Percentiles rank a stretch among this genome's conserved stretches.
Evolutionary conservation across 257 asterid genomes (phyloP).

Genomic region (Leonotis leonurus): DNA sequence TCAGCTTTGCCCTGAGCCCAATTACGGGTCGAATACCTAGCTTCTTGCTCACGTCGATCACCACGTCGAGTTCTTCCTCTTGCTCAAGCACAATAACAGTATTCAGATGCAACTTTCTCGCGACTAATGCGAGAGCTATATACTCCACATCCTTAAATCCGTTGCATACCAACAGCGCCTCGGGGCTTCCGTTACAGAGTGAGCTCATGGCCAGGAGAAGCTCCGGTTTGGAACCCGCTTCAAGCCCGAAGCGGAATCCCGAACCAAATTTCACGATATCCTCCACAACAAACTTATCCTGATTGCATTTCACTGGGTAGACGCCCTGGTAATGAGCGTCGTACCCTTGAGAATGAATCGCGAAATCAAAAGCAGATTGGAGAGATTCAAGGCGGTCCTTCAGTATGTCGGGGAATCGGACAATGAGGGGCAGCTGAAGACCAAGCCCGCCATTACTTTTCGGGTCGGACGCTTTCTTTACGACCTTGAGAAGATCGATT

Average conservation of each 20-base stretch:
- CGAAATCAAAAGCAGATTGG: conserved; percentile 57
- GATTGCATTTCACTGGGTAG: conserved; percentile 93
- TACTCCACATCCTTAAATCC: conserved; percentile 93
- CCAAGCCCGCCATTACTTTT: conserved; percentile 71
- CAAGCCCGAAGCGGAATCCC: conserved; percentile 72
- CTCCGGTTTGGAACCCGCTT: conserved; percentile 97
- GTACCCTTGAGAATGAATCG: conserved; percentile 60
- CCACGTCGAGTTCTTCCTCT: conserved; percentile 78
- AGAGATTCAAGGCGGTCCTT: conserved; percentile 67
- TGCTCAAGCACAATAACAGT: conserved; percentile 90
- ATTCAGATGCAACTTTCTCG: conserved; percentile 63
- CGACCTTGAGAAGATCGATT: conserved; percentile 85
- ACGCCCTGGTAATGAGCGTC: conserved; percentile 87
- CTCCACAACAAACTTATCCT: conserved; percentile 78
- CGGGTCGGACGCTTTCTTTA: conserved; percentile 72
- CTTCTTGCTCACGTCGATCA: conserved; percentile 57
- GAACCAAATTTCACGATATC: conserved; percentile 88
- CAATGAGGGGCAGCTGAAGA: conserved; percentile 66
- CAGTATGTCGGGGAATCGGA: conserved; percentile 80
- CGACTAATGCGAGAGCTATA: conserved; percentile 73
- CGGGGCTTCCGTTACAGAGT: conserved; percentile 70
- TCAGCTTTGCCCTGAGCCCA: conserved; percentile 84
- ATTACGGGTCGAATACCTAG: conserved; percentile 74
- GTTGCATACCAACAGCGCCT: conserved; percentile 74
- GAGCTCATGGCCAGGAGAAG: conserved; percentile 91